Evolutionary conservation across 306 rosid species (phyloP), one percentile per base, ranked within the genome.

Genomic region (Ormosia semicastrata): DNA sequence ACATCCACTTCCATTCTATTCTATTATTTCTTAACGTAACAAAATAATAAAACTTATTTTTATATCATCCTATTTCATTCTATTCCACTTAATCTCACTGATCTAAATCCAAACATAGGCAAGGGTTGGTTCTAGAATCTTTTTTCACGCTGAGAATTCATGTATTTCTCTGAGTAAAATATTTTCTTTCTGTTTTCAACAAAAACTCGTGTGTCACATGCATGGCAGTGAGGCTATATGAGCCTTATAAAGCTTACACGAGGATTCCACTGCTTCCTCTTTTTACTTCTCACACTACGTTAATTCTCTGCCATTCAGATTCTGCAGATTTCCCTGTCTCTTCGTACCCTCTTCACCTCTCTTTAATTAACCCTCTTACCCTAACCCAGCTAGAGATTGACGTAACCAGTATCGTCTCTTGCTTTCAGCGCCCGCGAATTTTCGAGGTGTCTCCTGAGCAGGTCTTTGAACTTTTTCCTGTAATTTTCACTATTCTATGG

Each of bases 241-340:
- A 78, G 78, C 90, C 90, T 62, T 82, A 50, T 78, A 85, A 85
- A 78, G 90, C 90, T 83, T 76, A 87, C 97, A 90, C 92, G 90
- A 82, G 91, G 90, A 89, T 87, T 82, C 78, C 34, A 56, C 71
- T 86, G 50, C 71, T 63, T 30, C 73, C 85, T 62, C 84, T 62
- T 75, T 80, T 78, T 83, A 83, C 85, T 54, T 87, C 85, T 85
- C 84, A 46, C 85, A 79, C 87, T 69, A 40, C 79, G 87, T 84
- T 84, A 82, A 87, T 86, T 86, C 85, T 85, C 85, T 75, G 41
- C 85, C 88, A 80, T 83, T 85, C 84, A 78, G 86, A 94, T 81
- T 88, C 71, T 75, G 81, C 76, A 81, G 87, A 87, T 89, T 86
- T 85, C 62, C 76, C 66, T 75, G 71, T 76, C 85, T 72, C 79